A percentile compares a stretch with the other conserved stretches of the same genome.
These are phyloP conservation scores for Herpotrichia juniperi DNA, from an alignment of 2,329 filamentous ascomycete genomes.

Conservation along the genomic window DNA sequence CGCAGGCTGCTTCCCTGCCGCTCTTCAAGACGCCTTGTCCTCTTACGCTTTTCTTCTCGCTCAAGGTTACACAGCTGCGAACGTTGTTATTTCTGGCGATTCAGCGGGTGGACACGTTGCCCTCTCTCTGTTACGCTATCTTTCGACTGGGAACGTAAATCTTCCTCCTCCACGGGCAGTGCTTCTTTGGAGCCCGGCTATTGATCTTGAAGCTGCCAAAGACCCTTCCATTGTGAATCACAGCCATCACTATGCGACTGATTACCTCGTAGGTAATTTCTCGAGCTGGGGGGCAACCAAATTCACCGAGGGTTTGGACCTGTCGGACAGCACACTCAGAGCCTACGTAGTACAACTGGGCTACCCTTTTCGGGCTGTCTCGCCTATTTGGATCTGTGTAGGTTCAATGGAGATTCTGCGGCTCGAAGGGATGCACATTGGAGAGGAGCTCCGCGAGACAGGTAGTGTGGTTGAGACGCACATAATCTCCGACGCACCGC, in stretches of 20 bases:
- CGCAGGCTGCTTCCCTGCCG: constrained; percentile 48
- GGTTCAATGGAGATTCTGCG: constrained; percentile 42
- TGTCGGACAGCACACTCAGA: constrained; percentile 36
- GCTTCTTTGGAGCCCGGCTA: constrained; percentile 46
- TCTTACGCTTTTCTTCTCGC: constrained; percentile 48
- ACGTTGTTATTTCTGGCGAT: constrained; percentile 52
- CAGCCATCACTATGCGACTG: constrained; percentile 27
- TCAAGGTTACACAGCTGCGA: constrained; percentile 34
- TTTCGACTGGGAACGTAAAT: constrained; percentile 41
- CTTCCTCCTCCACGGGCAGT: constrained; percentile 35
- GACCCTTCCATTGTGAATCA: neutral
- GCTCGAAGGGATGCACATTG: constrained; percentile 33
- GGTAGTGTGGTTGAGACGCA: constrained; percentile 29
- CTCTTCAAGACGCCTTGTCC: constrained; percentile 52
- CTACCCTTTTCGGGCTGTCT: constrained; percentile 41
- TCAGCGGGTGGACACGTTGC: constrained; percentile 52
- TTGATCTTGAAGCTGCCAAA: constrained; percentile 21
- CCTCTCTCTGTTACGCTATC: constrained; percentile 49
- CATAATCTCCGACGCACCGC: constrained; percentile 33
- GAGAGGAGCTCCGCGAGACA: constrained; percentile 43
- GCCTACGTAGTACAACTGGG: constrained; percentile 41
- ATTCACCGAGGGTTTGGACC: constrained; percentile 9
- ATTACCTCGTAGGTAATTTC: constrained; percentile 44
- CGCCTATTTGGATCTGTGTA: constrained; percentile 44
- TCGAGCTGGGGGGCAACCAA: constrained; percentile 44